Base-by-base conservation (phyloP, 2,329 filamentous ascomycete species). In the Diplodia mutila region DNA sequence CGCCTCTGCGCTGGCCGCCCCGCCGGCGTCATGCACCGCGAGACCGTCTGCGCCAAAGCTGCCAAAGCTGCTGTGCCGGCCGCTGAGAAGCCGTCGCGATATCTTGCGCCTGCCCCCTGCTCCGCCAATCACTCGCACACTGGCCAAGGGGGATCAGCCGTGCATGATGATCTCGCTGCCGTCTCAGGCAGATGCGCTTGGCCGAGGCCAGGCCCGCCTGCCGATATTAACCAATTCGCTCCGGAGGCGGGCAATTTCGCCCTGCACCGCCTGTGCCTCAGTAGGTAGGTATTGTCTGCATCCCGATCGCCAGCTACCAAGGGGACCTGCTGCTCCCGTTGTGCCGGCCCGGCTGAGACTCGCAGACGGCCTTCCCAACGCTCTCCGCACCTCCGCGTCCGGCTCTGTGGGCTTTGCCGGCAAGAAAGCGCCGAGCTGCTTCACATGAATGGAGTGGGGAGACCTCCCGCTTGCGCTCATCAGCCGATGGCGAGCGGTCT, bases 391-490 rank as follows among this genome's bases (percentile, higher is more conserved):
- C 32, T 21, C 49, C 18, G 7, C 61, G 9, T 14, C 48, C 61
- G 27, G 49, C 21, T n/a, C 16, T 18, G 61, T 21, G 23, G 21
- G 25, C 11, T 37, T 37, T 37, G 11, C 34, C 34, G 34, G 11
- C 12, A 27, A 16, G 23, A 4, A n/a, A 49, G 16, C 46, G 39
- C 39, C 37, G 42, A 66, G 64, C 52, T 49, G 64, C 53, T 57
- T 59, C 64, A 59, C 53, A 59, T 59, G 64, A 66, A 59, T 66
- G 64, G 55, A 42, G 64, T 63, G 59, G 42, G 46, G 59, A 51
- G 42, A 7, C 59, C n/a, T n/a, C 39, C 59, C 49, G 51, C 27
- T 63, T 29, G 27, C 25, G 59, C 55, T 42, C 39, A 16, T 42
- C 39, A 16, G 2, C 39, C 39, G 21, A 21, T n/a, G 32, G 59